A percentile compares a stretch with the other conserved stretches of the same genome.
These are phyloP conservation scores for Candida alai DNA, from an alignment of 805 yeast genomes.

Conservation along the genomic window DNA sequence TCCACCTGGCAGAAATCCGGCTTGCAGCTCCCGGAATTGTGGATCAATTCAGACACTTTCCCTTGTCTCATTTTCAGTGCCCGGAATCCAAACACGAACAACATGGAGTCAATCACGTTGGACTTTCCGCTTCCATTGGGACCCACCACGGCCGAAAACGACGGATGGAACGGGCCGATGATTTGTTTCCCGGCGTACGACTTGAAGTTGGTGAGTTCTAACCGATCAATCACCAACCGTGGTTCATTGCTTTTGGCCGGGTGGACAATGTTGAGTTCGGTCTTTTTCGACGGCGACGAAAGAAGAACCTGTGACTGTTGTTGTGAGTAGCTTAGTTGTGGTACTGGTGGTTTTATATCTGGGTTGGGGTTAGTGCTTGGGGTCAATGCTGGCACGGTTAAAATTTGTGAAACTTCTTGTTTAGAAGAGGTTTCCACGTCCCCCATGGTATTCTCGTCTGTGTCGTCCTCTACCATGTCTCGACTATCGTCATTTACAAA, in stretches of 20 bases:
- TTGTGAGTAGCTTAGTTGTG: constrained; percentile 10
- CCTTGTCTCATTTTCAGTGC: constrained; percentile 97
- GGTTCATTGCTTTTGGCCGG: constrained; percentile 29
- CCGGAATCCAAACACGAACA: constrained; percentile 95
- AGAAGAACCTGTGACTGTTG: constrained; percentile 1
- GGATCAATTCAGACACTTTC: constrained; percentile 87
- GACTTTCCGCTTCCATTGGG: constrained; percentile 99
- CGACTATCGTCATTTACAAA: too few species aligned
- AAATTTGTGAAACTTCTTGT: too few species aligned
- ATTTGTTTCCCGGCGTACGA: constrained; percentile 92
- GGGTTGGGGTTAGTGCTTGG: too few species aligned
- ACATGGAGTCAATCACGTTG: constrained; percentile 92
- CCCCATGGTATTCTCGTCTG: too few species aligned
- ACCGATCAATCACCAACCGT: constrained; percentile 69
- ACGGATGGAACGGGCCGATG: constrained; percentile 91
- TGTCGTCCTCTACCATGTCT: too few species aligned
- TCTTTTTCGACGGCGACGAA: constrained; percentile 25
- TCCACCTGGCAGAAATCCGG: constrained; percentile 83
- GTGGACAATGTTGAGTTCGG: too few species aligned
- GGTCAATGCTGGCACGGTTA: too few species aligned
- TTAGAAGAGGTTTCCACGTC: too few species aligned
- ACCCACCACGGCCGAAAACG: constrained; percentile 96
- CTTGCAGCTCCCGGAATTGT: constrained; percentile 63
- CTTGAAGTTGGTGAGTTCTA: constrained; percentile 82
- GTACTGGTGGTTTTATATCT: too few species aligned